Evolutionary conservation across 208 protist species (phyloP).

Genomic region (Leishmania arabica): DNA sequence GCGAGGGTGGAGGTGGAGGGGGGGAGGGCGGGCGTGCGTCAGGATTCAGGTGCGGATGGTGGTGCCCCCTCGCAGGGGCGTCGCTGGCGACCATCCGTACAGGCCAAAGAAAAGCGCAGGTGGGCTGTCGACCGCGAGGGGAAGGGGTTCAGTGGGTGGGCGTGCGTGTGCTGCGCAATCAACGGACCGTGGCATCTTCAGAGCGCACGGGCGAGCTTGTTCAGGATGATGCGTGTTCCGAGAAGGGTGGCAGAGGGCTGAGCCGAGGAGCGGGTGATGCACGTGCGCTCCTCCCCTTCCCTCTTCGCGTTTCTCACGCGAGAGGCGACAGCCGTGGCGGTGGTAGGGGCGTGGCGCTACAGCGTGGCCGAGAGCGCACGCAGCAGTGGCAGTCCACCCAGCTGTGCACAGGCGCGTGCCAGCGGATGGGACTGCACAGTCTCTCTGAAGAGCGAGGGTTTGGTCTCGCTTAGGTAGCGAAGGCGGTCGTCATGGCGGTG

Average conservation of each 20-base stretch:
- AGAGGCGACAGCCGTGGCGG: background rate
- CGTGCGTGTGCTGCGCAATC: background rate
- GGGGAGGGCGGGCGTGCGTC: no score
- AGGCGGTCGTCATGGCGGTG: conserved; percentile 13
- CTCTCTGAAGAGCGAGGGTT: background rate
- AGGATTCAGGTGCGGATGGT: background rate
- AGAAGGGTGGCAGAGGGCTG: background rate
- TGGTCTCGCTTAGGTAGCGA: conserved; percentile 11
- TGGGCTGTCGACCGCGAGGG: background rate
- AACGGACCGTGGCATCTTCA: background rate
- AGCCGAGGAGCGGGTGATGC: background rate
- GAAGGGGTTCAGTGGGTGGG: background rate
- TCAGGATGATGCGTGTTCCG: background rate
- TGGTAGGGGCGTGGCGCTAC: background rate
- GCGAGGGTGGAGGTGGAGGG: no score
- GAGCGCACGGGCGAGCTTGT: background rate
- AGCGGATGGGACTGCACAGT: conserved; percentile 7
- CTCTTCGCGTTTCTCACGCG: background rate
- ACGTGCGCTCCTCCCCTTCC: background rate
- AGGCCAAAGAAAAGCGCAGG: background rate
- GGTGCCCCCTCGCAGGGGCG: background rate
- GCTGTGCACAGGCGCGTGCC: conserved; percentile 9
- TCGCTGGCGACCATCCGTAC: background rate
- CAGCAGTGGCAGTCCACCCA: conserved; percentile 22
- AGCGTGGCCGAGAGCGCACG: conserved; percentile 13